Base-by-base conservation (phyloP, 345 rosid species). In the Brassica rapa region DNA sequence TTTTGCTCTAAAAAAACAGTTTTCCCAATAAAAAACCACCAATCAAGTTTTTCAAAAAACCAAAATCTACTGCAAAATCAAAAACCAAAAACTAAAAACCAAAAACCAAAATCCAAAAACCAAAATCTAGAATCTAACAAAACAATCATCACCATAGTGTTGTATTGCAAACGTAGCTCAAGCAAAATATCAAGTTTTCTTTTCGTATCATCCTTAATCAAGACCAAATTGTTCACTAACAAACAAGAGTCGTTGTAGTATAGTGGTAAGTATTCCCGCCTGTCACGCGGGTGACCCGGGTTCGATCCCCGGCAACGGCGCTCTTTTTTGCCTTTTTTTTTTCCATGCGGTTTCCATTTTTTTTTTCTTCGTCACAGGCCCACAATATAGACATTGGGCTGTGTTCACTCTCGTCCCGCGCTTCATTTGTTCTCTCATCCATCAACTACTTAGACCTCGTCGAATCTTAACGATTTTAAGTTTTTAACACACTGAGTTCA, bases 221-320 rank as follows among this genome's bases (percentile, higher is more conserved):
- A 3, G 3, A 27, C 5, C 30, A 27, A 27, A 27, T 0, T 27
- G 30, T 27, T 8, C 41, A 35, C 8, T 7, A 0, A 8, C 2
- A 35, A 2, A 10, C 60, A 53, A 16, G 21, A 35, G 93, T 89
- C 91, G 96, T 94, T 89, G 96, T 90, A 90, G 93, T 92, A 90
- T 90, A 87, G 97, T 87, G 97, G 95, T 90, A 0, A 89, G 93
- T 88, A 90, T 91, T 85, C 86, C 91, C 88, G 93, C 87, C 94
- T 90, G 94, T 93, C 98, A 94, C 91, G 89, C 89, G 88, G 94
- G 93, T 39, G 96, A 87, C 97, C 94, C 91, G 96, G 87, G 95
- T 89, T 92, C 97, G 97, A 89, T 88, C 93, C 78, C 79, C 82
- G 78, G 78, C 74, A 79, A 68, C 78, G 75, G 82, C 82, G 82